A percentile compares a stretch with the other conserved stretches of the same genome.
phyloP scores from a whole-genome alignment of 345 rosid genomes.

The Schrenkiella parvula region DNA sequence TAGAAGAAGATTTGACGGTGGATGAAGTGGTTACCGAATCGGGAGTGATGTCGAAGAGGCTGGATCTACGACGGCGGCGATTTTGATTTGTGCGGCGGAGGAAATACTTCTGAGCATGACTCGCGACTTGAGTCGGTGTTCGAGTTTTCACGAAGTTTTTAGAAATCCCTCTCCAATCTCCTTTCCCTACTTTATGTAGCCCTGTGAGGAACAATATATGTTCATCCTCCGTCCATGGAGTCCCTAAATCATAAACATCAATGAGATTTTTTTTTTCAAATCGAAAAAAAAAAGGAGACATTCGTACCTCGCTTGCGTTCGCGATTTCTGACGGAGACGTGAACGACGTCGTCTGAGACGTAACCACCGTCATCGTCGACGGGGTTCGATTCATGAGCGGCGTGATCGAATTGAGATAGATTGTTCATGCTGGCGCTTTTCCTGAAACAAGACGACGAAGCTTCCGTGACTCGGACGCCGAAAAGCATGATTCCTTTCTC shows the following conservation, averaged over 20 bases:
- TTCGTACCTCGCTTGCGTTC: constrained; percentile 66
- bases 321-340: constrained; percentile 57
- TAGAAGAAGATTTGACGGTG: background rate
- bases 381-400: constrained; percentile 42
- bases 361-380: constrained; percentile 49
- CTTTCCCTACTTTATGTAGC: constrained; percentile 67
- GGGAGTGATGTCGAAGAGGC: constrained; percentile 70
- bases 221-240: constrained; percentile 84
- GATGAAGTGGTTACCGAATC: constrained; percentile 35
- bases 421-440: constrained; percentile 72
- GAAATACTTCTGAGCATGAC: constrained; percentile 82
- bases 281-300: background rate
- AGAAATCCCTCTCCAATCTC: constrained; percentile 85
- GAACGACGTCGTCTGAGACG: constrained; percentile 71
- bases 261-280: no score
- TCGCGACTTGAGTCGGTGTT: constrained; percentile 79
- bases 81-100: constrained; percentile 59
- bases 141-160: constrained; percentile 76
- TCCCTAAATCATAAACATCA: constrained; percentile 50
- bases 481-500: constrained; percentile 65
- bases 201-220: constrained; percentile 62
- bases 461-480: constrained; percentile 62
- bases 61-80: constrained; percentile 71
- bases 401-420: constrained; percentile 56
- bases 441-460: constrained; percentile 48